phyloP scores from a whole-genome alignment of 1,284 basidiomycete genomes.

The Peniophora sp. region DNA sequence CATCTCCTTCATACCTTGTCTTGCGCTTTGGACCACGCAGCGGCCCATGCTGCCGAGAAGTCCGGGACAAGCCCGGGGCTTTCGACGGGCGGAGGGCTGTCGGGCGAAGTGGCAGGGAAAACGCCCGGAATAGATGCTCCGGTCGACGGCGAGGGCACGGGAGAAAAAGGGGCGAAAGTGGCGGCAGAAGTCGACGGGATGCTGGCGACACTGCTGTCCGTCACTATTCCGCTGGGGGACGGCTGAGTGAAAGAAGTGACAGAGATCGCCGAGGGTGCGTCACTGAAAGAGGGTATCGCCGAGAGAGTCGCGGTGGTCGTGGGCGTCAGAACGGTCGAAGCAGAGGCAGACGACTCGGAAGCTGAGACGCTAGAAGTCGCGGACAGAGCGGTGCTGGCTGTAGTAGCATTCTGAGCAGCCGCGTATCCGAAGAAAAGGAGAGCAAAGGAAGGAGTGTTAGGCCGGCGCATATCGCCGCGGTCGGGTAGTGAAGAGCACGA shows the following conservation, averaged over 20 bases:
- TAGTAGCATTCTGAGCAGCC: not conserved
- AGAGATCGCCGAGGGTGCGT: too few species aligned
- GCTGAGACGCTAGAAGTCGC: not conserved
- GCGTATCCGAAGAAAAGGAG: not conserved
- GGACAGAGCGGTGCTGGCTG: not conserved
- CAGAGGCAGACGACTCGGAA: not conserved
- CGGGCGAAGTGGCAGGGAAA: conserved; percentile 19
- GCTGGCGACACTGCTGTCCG: not conserved
- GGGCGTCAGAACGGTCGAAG: not conserved
- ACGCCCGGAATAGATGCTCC: conserved; percentile 19
- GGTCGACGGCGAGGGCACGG: conserved; percentile 24
- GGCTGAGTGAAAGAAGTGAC: too few species aligned
- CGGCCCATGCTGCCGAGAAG: conserved; percentile 34
- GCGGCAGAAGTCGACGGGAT: not conserved
- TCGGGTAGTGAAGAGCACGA: not conserved
- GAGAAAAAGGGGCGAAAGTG: conserved; percentile 14
- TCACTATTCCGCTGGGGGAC: not conserved
- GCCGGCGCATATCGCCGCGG: conserved; percentile 1
- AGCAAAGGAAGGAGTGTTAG: conserved; percentile 1
- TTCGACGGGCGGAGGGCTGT: conserved; percentile 20
- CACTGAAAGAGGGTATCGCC: not conserved
- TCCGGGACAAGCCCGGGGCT: conserved; percentile 30
- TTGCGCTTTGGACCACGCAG: conserved; percentile 29
- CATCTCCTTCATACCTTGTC: conserved; percentile 18
- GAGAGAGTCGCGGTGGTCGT: not conserved